Percentiles rank a stretch among this genome's conserved stretches.
phyloP scores from a whole-genome alignment of 2,329 filamentous ascomycete genomes.

The Colletotrichum noveboracense region DNA sequence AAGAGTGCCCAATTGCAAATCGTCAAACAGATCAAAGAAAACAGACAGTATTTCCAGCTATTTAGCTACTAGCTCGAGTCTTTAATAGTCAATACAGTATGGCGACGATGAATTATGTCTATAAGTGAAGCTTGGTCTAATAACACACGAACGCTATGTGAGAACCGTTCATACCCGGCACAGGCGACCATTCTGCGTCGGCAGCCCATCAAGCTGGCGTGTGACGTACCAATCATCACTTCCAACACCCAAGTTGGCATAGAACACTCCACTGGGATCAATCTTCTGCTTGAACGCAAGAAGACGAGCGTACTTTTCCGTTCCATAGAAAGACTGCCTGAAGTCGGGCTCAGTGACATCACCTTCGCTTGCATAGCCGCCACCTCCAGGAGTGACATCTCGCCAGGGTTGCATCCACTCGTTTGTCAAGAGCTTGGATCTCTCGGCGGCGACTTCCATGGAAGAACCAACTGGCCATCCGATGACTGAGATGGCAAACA shows the following conservation, averaged over 20 bases:
- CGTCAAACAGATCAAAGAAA: neutral
- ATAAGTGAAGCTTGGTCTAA: neutral
- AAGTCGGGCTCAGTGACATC: slow-evolving; percentile 35
- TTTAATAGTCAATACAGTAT: neutral
- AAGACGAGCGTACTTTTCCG: slow-evolving; percentile 30
- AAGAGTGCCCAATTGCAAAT: neutral
- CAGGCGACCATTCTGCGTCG: slow-evolving; percentile 21
- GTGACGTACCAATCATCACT: slow-evolving; percentile 28
- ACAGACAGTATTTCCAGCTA: neutral
- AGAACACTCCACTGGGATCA: slow-evolving; percentile 34
- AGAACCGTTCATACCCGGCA: neutral
- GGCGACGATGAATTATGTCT: neutral
- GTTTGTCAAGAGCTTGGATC: slow-evolving; percentile 30
- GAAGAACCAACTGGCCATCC: neutral
- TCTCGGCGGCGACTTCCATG: slow-evolving; percentile 15
- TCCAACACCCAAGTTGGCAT: slow-evolving; percentile 30
- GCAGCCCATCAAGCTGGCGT: neutral
- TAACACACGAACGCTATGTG: neutral
- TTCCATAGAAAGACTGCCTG: slow-evolving; percentile 33
- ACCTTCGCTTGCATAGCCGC: slow-evolving; percentile 35
- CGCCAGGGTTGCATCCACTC: slow-evolving; percentile 35
- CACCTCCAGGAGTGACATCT: slow-evolving; percentile 28
- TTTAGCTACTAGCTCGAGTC: neutral
- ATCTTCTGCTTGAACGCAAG: slow-evolving; percentile 32
- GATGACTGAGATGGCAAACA: slow-evolving; percentile 35